A percentile compares a stretch with the other conserved stretches of the same genome.
Conservation (phyloP, 2,329 filamentous ascomycete genomes). For the Fusarium cicatricum region DNA sequence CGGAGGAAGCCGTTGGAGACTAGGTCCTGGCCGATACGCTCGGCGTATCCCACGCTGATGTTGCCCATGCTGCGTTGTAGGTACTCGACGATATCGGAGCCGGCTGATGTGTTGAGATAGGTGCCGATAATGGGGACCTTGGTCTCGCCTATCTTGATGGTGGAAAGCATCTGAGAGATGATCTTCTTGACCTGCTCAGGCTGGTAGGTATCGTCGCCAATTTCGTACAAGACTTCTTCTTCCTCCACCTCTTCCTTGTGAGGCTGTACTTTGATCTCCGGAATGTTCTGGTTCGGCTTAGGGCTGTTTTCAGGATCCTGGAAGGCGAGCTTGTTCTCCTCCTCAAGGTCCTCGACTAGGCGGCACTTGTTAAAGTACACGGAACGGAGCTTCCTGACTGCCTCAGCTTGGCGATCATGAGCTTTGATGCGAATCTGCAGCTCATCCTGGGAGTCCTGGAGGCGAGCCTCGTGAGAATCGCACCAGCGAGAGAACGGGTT, state of each 20-base stretch:
- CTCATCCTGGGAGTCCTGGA: constrained; percentile 95
- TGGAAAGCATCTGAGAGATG: constrained; percentile 83
- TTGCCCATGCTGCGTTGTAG: constrained; percentile 88
- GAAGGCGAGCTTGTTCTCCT: constrained; percentile 98
- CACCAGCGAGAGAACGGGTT: constrained; percentile 96
- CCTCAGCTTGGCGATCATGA: constrained; percentile 90
- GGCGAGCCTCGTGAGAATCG: constrained; percentile 88
- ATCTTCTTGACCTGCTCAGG: constrained; percentile 93
- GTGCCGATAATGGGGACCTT: constrained; percentile 96
- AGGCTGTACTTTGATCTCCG: constrained; percentile 87
- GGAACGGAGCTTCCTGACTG: constrained; percentile 90
- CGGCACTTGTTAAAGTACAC: constrained; percentile 99
- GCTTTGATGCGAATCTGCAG: constrained; percentile 89
- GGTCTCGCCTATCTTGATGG: constrained; percentile 85
- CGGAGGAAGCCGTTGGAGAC: constrained; percentile 86
- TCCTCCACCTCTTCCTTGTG: constrained; percentile 70
- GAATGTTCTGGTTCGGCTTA: constrained; percentile 66
- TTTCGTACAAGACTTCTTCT: constrained; percentile 87
- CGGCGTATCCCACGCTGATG: constrained; percentile 86
- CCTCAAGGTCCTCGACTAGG: constrained; percentile 93
- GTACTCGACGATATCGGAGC: constrained; percentile 95
- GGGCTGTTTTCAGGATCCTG: constrained; percentile 83
- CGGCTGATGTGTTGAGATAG: constrained; percentile 91
- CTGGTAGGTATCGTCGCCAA: constrained; percentile 87
- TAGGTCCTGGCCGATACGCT: constrained; percentile 94